Conservation (phyloP, 805 yeast species). For the Wickerhamiella musiphila region DNA sequence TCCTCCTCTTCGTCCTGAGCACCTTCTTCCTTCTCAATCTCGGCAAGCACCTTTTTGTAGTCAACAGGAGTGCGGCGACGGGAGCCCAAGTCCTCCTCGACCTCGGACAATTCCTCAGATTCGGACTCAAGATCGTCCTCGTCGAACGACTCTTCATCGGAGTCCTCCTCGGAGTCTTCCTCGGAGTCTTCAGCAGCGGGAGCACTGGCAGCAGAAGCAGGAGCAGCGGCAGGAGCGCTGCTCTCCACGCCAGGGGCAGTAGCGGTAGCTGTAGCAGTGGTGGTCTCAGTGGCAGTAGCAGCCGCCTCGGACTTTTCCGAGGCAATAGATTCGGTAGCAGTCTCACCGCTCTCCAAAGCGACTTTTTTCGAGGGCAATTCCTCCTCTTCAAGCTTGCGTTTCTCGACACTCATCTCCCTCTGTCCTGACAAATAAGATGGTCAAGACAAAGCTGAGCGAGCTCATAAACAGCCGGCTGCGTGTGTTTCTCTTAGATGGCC, state of each 20-base stretch:
- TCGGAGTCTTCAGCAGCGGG: conserved; percentile 17
- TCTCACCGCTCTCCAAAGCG: conserved; percentile 5
- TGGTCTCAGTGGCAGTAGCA: conserved; percentile 7
- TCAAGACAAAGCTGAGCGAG: conserved; percentile 30
- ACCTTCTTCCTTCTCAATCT: conserved; percentile 36
- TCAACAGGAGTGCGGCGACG: conserved; percentile 88
- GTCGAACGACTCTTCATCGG: conserved; percentile 54
- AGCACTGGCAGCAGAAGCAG: conserved; percentile 9
- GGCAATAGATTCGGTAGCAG: conserved; percentile 9
- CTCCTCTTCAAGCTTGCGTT: conserved; percentile 1
- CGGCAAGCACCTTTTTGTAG: conserved; percentile 62
- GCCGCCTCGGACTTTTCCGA: conserved; percentile 7
- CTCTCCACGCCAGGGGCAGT: conserved; percentile 21
- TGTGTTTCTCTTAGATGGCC: conserved; percentile 59
- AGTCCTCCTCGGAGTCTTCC: conserved; percentile 31
- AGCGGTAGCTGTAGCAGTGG: conserved; percentile 3
- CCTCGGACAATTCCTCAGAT: conserved; percentile 35
- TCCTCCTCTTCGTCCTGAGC: conserved; percentile 30
- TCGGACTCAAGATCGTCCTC: conserved; percentile 22
- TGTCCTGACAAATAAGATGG: too few species aligned
- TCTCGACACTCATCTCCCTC: background rate
- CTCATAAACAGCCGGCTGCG: conserved; percentile 57
- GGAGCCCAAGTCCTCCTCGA: conserved; percentile 64
- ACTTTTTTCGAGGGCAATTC: background rate
- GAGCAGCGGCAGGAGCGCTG: conserved; percentile 13